Evolutionary conservation across 768 basidiomycete genomes (phyloP).

Genomic region (Termitomyces sp.): DNA sequence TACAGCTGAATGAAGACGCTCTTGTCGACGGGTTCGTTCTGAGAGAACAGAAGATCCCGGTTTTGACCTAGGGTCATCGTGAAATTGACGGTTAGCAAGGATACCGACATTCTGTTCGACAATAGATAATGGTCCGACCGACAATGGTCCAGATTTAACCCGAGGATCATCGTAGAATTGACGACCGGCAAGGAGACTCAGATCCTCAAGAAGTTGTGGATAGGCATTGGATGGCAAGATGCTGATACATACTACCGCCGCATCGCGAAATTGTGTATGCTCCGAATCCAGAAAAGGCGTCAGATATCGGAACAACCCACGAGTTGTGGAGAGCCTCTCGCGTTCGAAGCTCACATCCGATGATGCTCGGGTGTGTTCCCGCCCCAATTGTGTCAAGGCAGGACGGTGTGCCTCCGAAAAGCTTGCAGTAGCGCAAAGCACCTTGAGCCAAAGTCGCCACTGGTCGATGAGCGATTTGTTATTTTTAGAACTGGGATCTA

Average conservation of each 20-base stretch:
- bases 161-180: slow-evolving; percentile 81
- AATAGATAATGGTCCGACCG: slow-evolving; percentile 28
- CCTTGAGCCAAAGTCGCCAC: slow-evolving; percentile 83
- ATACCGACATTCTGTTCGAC: slow-evolving; percentile 36
- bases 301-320: slow-evolving; percentile 80
- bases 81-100: slow-evolving; percentile 52
- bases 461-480: slow-evolving; percentile 63
- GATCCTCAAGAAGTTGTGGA: slow-evolving; percentile 78
- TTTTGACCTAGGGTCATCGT: slow-evolving; percentile 59
- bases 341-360: slow-evolving; percentile 77
- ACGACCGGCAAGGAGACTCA: slow-evolving; percentile 73
- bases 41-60: slow-evolving; percentile 36
- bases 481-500: slow-evolving; percentile 56
- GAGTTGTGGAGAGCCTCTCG: slow-evolving; percentile 78
- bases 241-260: slow-evolving; percentile 86
- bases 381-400: slow-evolving; percentile 48
- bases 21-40: slow-evolving; percentile 67
- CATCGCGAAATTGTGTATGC: slow-evolving; percentile 77
- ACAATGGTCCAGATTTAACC: slow-evolving; percentile 36
- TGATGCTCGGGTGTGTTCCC: slow-evolving; percentile 67
- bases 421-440: slow-evolving; percentile 79
- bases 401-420: slow-evolving; percentile 59
- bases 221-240: slow-evolving; percentile 78
- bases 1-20: slow-evolving; percentile 80
- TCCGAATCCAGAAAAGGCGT: slow-evolving; percentile 89